phyloP scores from a whole-genome alignment of 2,329 filamentous ascomycete genomes.

The Zasmidium citrigriseum region DNA sequence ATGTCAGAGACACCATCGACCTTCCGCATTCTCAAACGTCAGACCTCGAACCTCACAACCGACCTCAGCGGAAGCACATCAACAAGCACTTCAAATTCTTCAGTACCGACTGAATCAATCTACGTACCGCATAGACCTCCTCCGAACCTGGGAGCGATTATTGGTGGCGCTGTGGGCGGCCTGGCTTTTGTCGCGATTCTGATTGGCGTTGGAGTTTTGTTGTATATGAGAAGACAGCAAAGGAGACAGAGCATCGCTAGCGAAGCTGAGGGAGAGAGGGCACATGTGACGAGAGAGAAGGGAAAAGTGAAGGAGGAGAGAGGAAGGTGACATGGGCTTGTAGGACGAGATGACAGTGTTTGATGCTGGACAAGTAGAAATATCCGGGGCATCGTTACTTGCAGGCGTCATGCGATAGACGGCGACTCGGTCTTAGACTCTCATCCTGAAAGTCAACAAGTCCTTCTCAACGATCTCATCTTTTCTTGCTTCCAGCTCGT shows the following conservation, averaged over 20 bases:
- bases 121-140: neutral
- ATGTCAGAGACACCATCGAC: no score
- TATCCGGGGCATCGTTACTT: neutral
- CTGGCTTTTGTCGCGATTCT: neutral
- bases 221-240: neutral
- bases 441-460: constrained; percentile 19
- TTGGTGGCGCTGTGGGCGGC: neutral
- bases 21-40: neutral
- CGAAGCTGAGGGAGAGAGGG: neutral
- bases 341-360: no score
- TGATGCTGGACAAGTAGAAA: no score
- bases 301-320: neutral
- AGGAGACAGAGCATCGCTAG: neutral
- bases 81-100: neutral
- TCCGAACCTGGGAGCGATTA: neutral
- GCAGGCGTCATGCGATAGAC: neutral
- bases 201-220: neutral
- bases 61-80: neutral
- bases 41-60: neutral
- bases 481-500: constrained; percentile 15
- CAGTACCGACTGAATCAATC: neutral
- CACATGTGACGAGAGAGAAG: neutral
- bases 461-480: constrained; percentile 15
- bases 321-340: no score
- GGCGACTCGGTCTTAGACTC: neutral